Base-by-base conservation (phyloP, 2,329 filamentous ascomycete species). In the Neofusicoccum umdonicola region DNA sequence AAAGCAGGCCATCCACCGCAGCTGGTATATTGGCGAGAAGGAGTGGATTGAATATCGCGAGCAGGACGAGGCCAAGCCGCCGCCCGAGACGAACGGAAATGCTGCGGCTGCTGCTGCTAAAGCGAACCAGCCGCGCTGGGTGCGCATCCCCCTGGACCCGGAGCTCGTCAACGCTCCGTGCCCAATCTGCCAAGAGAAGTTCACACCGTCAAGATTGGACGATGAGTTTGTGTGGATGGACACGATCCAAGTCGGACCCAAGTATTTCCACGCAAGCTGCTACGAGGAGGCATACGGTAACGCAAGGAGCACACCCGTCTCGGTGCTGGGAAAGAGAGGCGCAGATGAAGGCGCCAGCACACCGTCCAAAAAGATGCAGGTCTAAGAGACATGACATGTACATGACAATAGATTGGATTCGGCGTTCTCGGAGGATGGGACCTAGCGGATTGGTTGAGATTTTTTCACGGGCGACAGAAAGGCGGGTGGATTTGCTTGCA, bases 221-320 rank as follows among this genome's bases (percentile, higher is more conserved):
- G 93, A 98, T 77, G 94, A 99, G 73, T 98, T 93, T 85, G 94
- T 99, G 45, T 98, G 95, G 91, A 89, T 92, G 76, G 94, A 99
- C 76, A 91, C 94, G 0, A 83, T 91, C 58, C 85, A 89, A 68
- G 87, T 96, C 35, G 91, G 90, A 41, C 87, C 85, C 64, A 88
- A 92, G 67, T 90, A 95, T 15, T 98, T 92, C 72, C 95, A 99
- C 77, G 92, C 90, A 11, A 96, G 88, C 63, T 99, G 95, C 75
- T 92, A 94, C 75, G 86, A 87, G 17, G 94, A 97, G 78, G 50
- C 69, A 69, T 42, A 72, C 70, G 67, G 74, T 70, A 63, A 58
- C 15, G 67, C 61, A 13, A 64, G 63, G 3, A 71, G 72, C 39
- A 77, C 75, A 1, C 75, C 76, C 1, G 75, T 77, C 54, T 74